phyloP scores from a whole-genome alignment of 1,284 basidiomycete genomes.

The Moniliophthora roreri region DNA sequence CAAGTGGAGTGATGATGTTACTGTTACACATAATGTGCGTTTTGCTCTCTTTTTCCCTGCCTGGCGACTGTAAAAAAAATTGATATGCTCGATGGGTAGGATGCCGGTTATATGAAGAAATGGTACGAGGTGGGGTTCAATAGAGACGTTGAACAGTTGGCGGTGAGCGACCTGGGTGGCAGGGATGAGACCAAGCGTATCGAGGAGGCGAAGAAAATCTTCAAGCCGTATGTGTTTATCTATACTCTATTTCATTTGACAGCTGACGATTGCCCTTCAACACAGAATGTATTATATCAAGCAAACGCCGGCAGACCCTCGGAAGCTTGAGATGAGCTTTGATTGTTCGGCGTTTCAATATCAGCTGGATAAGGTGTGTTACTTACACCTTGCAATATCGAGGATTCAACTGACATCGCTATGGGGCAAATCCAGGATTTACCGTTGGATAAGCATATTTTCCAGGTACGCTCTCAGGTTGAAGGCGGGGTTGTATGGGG shows the following conservation, averaged over 20 bases:
- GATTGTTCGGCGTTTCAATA: slow-evolving; percentile 24
- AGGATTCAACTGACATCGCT: not conserved
- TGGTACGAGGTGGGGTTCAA: slow-evolving; percentile 16
- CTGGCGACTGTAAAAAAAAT: slow-evolving; percentile 9
- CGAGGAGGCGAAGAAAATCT: slow-evolving; percentile 11
- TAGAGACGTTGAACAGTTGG: slow-evolving; percentile 8
- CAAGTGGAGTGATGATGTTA: slow-evolving; percentile 40
- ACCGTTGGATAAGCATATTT: slow-evolving; percentile 13
- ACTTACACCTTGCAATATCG: not conserved
- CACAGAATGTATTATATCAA: slow-evolving; percentile 38
- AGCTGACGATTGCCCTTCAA: slow-evolving; percentile 8
- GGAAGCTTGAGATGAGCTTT: slow-evolving; percentile 42
- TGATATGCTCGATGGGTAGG: slow-evolving; percentile 10
- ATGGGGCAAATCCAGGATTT: not conserved
- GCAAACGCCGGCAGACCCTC: slow-evolving; percentile 35
- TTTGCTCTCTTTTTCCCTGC: slow-evolving; percentile 25
- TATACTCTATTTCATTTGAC: slow-evolving; percentile 8
- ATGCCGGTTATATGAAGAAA: slow-evolving; percentile 15
- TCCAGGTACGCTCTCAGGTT: slow-evolving; percentile 8
- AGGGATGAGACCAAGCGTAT: slow-evolving; percentile 13
- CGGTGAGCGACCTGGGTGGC: slow-evolving; percentile 13
- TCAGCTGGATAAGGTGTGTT: slow-evolving; percentile 11
- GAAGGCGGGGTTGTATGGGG: not conserved
- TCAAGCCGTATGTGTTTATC: slow-evolving; percentile 12
- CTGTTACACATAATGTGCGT: slow-evolving; percentile 37